These are phyloP conservation scores for Trichoderma sp. DNA, from an alignment of 2,329 filamentous ascomycete genomes.

Conservation along the genomic window DNA sequence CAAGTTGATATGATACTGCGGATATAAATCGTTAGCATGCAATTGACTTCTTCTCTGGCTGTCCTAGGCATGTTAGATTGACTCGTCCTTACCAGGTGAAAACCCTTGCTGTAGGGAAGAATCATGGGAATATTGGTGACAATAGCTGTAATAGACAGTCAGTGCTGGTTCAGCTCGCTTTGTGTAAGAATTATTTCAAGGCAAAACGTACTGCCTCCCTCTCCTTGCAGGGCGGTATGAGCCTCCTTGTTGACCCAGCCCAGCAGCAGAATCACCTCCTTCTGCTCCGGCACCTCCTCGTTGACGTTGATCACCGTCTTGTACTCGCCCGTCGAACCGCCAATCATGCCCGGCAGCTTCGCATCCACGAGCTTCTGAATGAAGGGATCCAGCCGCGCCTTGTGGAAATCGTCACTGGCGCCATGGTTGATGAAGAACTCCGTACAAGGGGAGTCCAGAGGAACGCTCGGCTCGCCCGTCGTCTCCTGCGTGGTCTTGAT, in stretches of 20 bases:
- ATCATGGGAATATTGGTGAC: constrained; percentile 43
- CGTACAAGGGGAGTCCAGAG: constrained; percentile 44
- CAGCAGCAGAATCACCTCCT: constrained; percentile 41
- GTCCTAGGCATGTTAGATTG: background rate
- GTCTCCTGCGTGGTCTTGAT: constrained; percentile 33
- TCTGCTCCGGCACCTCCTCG: constrained; percentile 37
- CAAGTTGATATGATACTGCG: constrained; percentile 39
- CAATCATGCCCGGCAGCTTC: constrained; percentile 39
- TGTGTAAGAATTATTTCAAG: background rate
- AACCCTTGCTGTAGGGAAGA: constrained; percentile 37
- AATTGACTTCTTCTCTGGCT: background rate
- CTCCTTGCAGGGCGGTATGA: constrained; percentile 42
- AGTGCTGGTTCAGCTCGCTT: background rate
- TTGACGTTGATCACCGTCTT: constrained; percentile 38
- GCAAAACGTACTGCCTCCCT: constrained; percentile 37
- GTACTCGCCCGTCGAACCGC: constrained; percentile 42
- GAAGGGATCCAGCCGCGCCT: constrained; percentile 40
- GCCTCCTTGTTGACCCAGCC: constrained; percentile 48
- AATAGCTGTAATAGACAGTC: constrained; percentile 37
- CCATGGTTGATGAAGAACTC: constrained; percentile 46
- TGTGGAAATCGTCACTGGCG: constrained; percentile 39
- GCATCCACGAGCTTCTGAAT: constrained; percentile 32
- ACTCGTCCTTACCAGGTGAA: constrained; percentile 38
- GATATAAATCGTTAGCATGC: background rate
- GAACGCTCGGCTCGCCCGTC: constrained; percentile 34